phyloP scores from a whole-genome alignment of 371 early-diverging fungal species.

The Mortierella sp. region DNA sequence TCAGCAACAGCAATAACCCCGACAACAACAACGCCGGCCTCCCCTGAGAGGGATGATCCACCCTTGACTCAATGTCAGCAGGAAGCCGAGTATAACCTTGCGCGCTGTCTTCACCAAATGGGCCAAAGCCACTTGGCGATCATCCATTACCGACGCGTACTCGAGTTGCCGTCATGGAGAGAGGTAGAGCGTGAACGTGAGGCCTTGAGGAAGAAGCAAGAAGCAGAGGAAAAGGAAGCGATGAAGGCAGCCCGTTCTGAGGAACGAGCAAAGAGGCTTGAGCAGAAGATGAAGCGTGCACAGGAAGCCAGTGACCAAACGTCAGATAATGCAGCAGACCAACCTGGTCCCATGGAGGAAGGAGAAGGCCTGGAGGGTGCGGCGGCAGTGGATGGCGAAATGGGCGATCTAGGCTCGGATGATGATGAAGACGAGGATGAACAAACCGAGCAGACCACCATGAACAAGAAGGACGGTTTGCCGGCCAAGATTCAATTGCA shows the following conservation, averaged over 20 bases:
- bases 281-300: conserved; percentile 3
- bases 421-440: conserved; percentile 12
- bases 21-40: neutral
- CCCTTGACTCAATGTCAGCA: conserved; percentile 53
- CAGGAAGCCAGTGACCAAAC: no score
- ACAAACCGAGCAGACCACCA: neutral
- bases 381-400: conserved; percentile 20
- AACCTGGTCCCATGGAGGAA: no score
- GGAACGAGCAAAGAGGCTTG: conserved; percentile 16
- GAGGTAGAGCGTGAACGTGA: conserved; percentile 22
- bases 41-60: neutral
- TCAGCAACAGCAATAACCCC: neutral
- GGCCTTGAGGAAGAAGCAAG: neutral
- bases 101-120: conserved; percentile 86
- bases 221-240: neutral
- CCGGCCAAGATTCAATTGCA: conserved; percentile 13
- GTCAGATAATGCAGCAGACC: no score
- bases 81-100: conserved; percentile 90
- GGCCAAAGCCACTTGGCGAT: conserved; percentile 84
- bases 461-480: neutral
- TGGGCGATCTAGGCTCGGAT: conserved; percentile 28
- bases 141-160: conserved; percentile 81
- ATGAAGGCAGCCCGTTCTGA: conserved; percentile 26
- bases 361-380: conserved; percentile 14
- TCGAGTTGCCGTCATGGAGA: conserved; percentile 64